Evolutionary conservation across 1,284 basidiomycete species (phyloP), one percentile per base, ranked within the genome.

Genomic region (Malassezia globosa): DNA sequence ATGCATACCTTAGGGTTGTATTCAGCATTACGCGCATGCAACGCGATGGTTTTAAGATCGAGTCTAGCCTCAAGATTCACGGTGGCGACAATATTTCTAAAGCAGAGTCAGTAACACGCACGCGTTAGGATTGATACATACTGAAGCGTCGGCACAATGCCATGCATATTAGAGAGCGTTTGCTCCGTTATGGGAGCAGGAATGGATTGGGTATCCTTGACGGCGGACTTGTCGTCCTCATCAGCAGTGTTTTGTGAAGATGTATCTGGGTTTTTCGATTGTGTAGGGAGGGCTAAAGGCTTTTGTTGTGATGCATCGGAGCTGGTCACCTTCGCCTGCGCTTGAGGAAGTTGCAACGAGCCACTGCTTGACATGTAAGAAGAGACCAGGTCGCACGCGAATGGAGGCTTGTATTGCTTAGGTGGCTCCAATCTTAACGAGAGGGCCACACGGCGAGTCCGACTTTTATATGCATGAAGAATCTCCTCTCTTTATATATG

Each of bases 1-100:
- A 31, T 11, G 43, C 43, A 42, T 41, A 83, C 90, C 87, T 97
- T 97, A 40, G 94, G 94, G 72, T 96, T 97, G 76, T 97, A 99
- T 76, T 99, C 94, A 35, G 94, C 94, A 74, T 99, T 97, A 57
- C 94, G 80, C 1, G 94, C 94, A 65, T 97, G 94, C 55, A 97
- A 75, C 16, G 92, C 92, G 58, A 97, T 99, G 42, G 94, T 97
- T 80, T 99, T 99, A 55, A 99, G 76, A 72, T 97, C 94, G 50
- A 99, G 78, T 33, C 90, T 82, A 60, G 89, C 95, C 73, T 96
- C 92, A 39, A 99, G 80, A 71, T 97, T 97, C 74, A 97, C 94
- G 13, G 94, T 99, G 8, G 94, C 92, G 62, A 99, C 92, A 59
- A 97, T 97, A 76, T 97, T 97, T 78, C 79, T 80, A 55, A 37